Conservation (phyloP, 768 basidiomycete species). For the Pleurotus tuber-regium region DNA sequence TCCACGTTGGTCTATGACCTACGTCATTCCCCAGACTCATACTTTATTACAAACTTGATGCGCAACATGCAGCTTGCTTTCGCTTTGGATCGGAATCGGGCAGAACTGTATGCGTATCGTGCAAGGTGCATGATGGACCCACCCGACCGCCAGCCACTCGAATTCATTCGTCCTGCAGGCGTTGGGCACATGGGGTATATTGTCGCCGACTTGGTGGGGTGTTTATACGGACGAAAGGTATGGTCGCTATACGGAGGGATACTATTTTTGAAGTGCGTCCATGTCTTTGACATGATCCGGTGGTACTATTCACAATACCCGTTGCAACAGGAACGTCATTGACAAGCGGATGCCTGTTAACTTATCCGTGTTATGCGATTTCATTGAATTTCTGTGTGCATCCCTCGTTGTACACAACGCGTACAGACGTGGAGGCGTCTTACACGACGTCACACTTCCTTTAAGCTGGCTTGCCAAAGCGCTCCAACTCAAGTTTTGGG, state of each 20-base stretch:
- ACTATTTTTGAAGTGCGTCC: slow-evolving; percentile 37
- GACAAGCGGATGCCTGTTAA: slow-evolving; percentile 35
- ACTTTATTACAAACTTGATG: slow-evolving; percentile 40
- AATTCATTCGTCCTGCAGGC: slow-evolving; percentile 21
- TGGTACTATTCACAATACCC: background rate
- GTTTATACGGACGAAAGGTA: slow-evolving; percentile 24
- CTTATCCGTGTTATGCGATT: slow-evolving; percentile 46
- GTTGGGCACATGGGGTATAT: slow-evolving; percentile 15
- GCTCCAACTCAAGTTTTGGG: slow-evolving; percentile 15
- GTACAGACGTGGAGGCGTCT: slow-evolving; percentile 15
- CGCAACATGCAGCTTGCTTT: slow-evolving; percentile 36
- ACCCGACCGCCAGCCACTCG: slow-evolving; percentile 13
- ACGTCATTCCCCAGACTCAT: slow-evolving; percentile 14
- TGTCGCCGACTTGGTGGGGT: slow-evolving; percentile 28
- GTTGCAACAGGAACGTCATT: slow-evolving; percentile 44
- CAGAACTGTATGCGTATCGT: slow-evolving; percentile 31
- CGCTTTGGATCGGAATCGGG: slow-evolving; percentile 32
- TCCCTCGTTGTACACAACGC: slow-evolving; percentile 34
- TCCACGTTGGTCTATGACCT: slow-evolving; percentile 35
- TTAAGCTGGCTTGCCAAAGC: slow-evolving; percentile 44
- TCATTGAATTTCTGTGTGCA: slow-evolving; percentile 47
- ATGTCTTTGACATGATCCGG: background rate
- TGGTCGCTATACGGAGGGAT: slow-evolving; percentile 33
- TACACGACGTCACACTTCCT: slow-evolving; percentile 52
- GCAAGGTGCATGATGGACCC: slow-evolving; percentile 23